A percentile compares a stretch with the other conserved stretches of the same genome.
Evolutionary conservation across 1,284 basidiomycete genomes (phyloP).

Genomic region (Cutaneotrichosporon sp.): DNA sequence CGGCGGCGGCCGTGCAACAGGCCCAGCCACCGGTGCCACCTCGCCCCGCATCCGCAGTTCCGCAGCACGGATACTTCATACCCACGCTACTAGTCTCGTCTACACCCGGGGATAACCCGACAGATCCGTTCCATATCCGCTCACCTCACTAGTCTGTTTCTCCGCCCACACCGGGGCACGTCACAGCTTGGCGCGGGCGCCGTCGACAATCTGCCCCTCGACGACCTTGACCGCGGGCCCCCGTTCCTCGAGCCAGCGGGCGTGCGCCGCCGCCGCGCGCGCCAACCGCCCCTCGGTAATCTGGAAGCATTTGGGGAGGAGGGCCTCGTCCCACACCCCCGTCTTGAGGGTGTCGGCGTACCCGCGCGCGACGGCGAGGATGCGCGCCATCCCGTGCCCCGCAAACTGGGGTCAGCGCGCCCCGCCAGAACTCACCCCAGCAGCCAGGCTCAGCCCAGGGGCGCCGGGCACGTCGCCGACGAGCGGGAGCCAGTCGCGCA

Average conservation of each 20-base stretch:
- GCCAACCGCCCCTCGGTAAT: slow-evolving; percentile 27
- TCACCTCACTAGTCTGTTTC: too few species aligned
- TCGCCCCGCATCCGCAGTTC: too few species aligned
- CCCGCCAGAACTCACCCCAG: slow-evolving; percentile 16
- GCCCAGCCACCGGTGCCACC: too few species aligned
- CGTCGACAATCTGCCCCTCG: slow-evolving; percentile 9
- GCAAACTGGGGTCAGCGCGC: slow-evolving; percentile 15
- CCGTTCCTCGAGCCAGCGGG: not conserved
- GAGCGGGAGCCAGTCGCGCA: slow-evolving; percentile 33
- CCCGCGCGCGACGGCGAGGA: slow-evolving; percentile 27
- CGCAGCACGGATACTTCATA: too few species aligned
- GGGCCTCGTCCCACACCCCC: slow-evolving; percentile 23
- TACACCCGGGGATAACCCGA: too few species aligned
- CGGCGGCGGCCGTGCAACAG: too few species aligned
- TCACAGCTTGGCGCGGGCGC: not conserved
- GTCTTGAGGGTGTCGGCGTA: slow-evolving; percentile 27
- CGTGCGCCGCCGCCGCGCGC: slow-evolving; percentile 8
- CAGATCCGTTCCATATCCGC: too few species aligned
- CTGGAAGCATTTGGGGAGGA: slow-evolving; percentile 30
- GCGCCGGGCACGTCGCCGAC: slow-evolving; percentile 34
- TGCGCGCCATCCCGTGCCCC: slow-evolving; percentile 33
- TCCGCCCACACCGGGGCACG: too few species aligned
- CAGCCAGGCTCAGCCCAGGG: slow-evolving; percentile 28
- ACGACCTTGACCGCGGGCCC: not conserved
- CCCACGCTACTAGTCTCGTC: too few species aligned